A percentile compares a stretch with the other conserved stretches of the same genome.
Evolutionary conservation across 2,329 filamentous ascomycete species (phyloP).

Genomic region (Aureobasidium vineae): DNA sequence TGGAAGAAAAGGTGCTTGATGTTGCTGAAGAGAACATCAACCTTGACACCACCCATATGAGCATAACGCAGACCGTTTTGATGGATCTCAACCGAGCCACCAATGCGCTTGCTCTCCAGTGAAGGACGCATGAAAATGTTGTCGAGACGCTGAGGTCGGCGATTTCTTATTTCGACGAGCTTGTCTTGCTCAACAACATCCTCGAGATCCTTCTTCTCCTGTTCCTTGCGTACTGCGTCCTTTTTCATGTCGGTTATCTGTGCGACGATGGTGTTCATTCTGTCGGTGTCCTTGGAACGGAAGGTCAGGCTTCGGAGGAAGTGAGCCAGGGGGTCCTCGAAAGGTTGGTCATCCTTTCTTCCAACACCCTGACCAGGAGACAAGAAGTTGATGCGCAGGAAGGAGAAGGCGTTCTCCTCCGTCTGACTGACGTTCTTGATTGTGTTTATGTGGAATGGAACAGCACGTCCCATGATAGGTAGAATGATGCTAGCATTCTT

Average conservation of each 20-base stretch:
- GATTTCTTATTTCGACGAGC: slow-evolving; percentile 87
- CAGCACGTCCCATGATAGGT: slow-evolving; percentile 94
- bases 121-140: slow-evolving; percentile 95
- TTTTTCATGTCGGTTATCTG: slow-evolving; percentile 97
- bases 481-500: slow-evolving; percentile 90
- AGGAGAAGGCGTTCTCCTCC: slow-evolving; percentile 91
- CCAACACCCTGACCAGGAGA: slow-evolving; percentile 97
- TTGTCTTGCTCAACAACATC: slow-evolving; percentile 99
- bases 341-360: slow-evolving; percentile 90
- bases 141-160: slow-evolving; percentile 83
- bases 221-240: slow-evolving; percentile 84
- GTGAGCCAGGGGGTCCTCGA: slow-evolving; percentile 92
- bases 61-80: slow-evolving; percentile 95
- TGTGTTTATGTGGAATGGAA: slow-evolving; percentile 96
- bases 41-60: slow-evolving; percentile 77
- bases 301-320: slow-evolving; percentile 96
- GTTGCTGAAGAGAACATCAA: slow-evolving; percentile 96
- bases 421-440: slow-evolving; percentile 99
- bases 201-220: slow-evolving; percentile 99
- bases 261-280: slow-evolving; percentile 85
- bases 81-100: slow-evolving; percentile 94
- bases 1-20: slow-evolving; percentile 99
- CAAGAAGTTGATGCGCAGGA: slow-evolving; percentile 93
- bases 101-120: slow-evolving; percentile 94
- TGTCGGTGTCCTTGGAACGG: slow-evolving; percentile 81